Evolutionary conservation across 1,284 basidiomycete species (phyloP).

Genomic region (Wallemia ichthyophaga): DNA sequence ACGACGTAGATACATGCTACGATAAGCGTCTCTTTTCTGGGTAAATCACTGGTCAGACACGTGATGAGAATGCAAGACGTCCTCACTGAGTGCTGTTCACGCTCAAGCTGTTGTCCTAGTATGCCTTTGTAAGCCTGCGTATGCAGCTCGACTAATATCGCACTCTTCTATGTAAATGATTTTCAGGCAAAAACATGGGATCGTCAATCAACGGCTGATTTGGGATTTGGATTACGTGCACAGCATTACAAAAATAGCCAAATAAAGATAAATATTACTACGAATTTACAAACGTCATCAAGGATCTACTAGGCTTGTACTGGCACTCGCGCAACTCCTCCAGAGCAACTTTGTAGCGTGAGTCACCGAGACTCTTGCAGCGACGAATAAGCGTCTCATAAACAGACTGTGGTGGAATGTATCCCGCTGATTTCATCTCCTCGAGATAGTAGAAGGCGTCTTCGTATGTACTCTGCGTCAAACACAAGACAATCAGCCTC

Average conservation of each 20-base stretch:
- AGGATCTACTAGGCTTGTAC: constrained; percentile 15
- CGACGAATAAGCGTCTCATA: constrained; percentile 32
- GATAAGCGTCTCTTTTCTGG: neutral
- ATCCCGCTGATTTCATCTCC: constrained; percentile 38
- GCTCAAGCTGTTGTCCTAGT: neutral
- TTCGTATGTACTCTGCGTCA: constrained; percentile 41
- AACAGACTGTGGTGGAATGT: constrained; percentile 24
- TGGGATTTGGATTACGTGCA: no score
- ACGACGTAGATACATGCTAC: neutral
- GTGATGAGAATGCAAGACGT: no score
- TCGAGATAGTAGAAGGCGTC: constrained; percentile 65
- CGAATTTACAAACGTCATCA: constrained; percentile 9
- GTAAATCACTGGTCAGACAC: no score
- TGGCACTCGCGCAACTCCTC: constrained; percentile 34
- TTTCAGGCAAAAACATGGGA: neutral
- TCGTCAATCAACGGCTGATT: no score
- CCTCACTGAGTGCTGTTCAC: neutral
- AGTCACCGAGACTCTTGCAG: constrained; percentile 28
- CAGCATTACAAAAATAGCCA: no score
- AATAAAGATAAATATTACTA: neutral
- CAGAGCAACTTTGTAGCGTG: constrained; percentile 31
- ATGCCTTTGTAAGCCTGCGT: no score
- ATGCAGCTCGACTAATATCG: no score
- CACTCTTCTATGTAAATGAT: neutral
- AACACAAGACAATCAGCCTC: constrained; percentile 31